These are phyloP conservation scores for Polytrichum formosum DNA, from an alignment of 225 moss, liverwort and hornwort species.

Conservation along the genomic window DNA sequence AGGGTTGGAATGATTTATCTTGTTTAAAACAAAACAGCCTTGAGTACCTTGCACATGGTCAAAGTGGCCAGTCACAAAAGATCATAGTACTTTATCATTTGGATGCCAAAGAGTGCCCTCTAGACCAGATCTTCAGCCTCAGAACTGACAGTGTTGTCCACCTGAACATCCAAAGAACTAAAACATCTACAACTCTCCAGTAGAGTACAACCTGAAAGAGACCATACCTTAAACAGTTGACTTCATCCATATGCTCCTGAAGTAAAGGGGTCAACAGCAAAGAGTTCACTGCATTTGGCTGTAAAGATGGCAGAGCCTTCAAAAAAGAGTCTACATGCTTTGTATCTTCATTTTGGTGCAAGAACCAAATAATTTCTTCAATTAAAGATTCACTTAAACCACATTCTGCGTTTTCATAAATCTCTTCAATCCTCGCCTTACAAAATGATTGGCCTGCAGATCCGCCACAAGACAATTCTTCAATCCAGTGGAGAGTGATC, in stretches of 20 bases:
- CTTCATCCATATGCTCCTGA: conserved; percentile 65
- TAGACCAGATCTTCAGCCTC: too few relatives aligned
- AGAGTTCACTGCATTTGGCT: conserved; percentile 63
- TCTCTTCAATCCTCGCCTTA: conserved; percentile 74
- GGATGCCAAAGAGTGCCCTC: too few relatives aligned
- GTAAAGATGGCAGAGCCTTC: conserved; percentile 56
- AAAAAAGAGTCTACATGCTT: conserved; percentile 60
- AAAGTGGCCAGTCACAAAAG: too few relatives aligned
- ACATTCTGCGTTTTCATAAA: conserved; percentile 48
- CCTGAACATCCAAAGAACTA: too few relatives aligned
- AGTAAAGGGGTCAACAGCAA: conserved; percentile 76
- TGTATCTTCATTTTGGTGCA: conserved; percentile 70
- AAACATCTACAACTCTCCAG: too few relatives aligned
- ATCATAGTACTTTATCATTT: too few relatives aligned
- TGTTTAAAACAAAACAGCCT: too few relatives aligned
- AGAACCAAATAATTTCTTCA: conserved; percentile 61
- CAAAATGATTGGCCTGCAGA: conserved; percentile 77
- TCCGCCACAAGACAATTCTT: conserved; percentile 5
- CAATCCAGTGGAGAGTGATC: background rate
- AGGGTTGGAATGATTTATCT: too few relatives aligned
- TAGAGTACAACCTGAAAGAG: background rate
- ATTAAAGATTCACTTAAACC: conserved; percentile 67
- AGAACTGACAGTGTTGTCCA: too few relatives aligned
- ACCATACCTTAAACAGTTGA: conserved; percentile 74
- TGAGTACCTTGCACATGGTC: too few relatives aligned